Evolutionary conservation across 257 asterid species (phyloP).

Genomic region (Verbena officinalis): DNA sequence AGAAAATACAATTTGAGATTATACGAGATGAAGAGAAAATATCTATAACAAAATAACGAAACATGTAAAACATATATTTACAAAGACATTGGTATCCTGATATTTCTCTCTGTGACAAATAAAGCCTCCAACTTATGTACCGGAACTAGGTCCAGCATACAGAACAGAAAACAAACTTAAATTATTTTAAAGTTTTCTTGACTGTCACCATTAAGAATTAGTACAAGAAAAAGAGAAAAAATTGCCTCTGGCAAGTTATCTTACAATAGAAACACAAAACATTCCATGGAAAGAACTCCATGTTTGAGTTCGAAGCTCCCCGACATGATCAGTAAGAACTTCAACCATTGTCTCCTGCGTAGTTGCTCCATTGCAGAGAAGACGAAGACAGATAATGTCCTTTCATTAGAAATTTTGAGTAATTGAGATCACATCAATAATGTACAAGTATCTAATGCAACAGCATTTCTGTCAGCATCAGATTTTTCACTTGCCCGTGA

Average conservation of each 20-base stretch:
- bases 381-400: slow-evolving; percentile 74
- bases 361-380: slow-evolving; percentile 64
- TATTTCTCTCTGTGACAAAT: slow-evolving; percentile 34
- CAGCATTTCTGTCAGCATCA: slow-evolving; percentile 82
- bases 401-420: slow-evolving; percentile 65
- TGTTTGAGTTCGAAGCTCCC: slow-evolving; percentile 63
- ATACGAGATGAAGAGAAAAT: too few species aligned
- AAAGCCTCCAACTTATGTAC: slow-evolving; percentile 42
- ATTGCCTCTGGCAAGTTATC: slow-evolving; percentile 81
- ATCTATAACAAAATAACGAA: background rate
- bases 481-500: slow-evolving; percentile 99
- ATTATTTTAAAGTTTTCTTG: slow-evolving; percentile 40
- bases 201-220: slow-evolving; percentile 62
- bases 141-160: slow-evolving; percentile 37
- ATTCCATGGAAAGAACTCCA: slow-evolving; percentile 91
- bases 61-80: slow-evolving; percentile 17
- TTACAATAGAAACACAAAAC: slow-evolving; percentile 97
- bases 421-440: slow-evolving; percentile 53
- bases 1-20: slow-evolving; percentile 27
- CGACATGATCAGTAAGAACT: slow-evolving; percentile 51
- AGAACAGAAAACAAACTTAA: slow-evolving; percentile 30
- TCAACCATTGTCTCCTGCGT: slow-evolving; percentile 50
- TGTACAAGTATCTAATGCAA: slow-evolving; percentile 68
- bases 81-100: slow-evolving; percentile 36
- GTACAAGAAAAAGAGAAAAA: slow-evolving; percentile 66